phyloP scores from a whole-genome alignment of 345 rosid genomes.

The Mercurialis annua region DNA sequence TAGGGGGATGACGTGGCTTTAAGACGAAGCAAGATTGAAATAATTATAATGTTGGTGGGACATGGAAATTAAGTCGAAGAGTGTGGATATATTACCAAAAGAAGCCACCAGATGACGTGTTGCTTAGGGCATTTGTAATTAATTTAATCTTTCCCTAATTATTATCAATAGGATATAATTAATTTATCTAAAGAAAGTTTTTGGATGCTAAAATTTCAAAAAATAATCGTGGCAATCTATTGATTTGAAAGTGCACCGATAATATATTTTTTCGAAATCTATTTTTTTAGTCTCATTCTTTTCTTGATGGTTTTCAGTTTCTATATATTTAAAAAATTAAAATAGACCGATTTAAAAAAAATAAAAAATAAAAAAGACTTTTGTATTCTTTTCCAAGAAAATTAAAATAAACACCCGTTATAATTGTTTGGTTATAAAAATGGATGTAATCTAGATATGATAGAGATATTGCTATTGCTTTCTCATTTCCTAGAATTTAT shows the following conservation, averaged over 20 bases:
- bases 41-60: conserved; percentile 22
- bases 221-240: not conserved
- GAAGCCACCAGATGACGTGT: not conserved
- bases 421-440: not conserved
- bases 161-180: not conserved
- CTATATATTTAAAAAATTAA: not conserved
- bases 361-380: not conserved
- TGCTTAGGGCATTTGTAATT: not conserved
- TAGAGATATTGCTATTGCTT: too few species aligned
- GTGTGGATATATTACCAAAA: not conserved
- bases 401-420: not conserved
- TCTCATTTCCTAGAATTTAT: too few species aligned
- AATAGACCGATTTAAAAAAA: not conserved
- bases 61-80: not conserved
- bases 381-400: too few species aligned
- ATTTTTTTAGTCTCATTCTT: not conserved
- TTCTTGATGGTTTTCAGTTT: not conserved
- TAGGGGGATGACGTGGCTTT: conserved; percentile 32
- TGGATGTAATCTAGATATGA: too few species aligned
- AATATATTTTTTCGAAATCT: not conserved
- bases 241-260: not conserved
- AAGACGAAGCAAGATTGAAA: conserved; percentile 25
- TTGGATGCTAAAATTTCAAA: not conserved
- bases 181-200: not conserved
- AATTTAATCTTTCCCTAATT: not conserved